phyloP scores from a whole-genome alignment of 2,329 filamentous ascomycete species.

The Thielaviopsis populi region DNA sequence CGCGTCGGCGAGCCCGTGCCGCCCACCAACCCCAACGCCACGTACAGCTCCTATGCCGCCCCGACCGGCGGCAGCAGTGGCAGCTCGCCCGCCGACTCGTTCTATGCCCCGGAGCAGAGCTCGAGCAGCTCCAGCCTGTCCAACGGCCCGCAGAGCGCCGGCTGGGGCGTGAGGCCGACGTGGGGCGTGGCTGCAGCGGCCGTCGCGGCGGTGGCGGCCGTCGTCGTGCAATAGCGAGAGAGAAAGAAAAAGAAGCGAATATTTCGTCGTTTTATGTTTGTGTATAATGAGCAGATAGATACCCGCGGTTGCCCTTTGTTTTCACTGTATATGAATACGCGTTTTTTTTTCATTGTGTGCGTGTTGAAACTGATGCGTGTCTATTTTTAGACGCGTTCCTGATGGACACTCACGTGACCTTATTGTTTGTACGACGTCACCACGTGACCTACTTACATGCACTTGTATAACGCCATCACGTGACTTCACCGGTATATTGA shows the following conservation, averaged over 20 bases:
- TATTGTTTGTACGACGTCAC: not conserved
- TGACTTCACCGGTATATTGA: not conserved
- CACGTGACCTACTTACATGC: not conserved
- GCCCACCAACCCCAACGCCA: slow-evolving; percentile 2
- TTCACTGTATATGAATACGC: not conserved
- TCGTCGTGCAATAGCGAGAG: not conserved
- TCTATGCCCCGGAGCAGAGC: not conserved
- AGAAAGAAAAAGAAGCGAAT: not conserved
- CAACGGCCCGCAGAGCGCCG: not conserved
- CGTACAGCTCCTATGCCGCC: not conserved
- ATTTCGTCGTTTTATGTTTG: slow-evolving; percentile 3
- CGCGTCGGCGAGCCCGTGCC: slow-evolving; percentile 10
- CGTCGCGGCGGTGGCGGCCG: not conserved
- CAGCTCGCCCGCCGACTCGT: not conserved
- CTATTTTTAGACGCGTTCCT: slow-evolving; percentile 1
- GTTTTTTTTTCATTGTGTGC: not conserved
- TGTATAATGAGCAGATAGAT: not conserved
- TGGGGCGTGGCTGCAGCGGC: not conserved
- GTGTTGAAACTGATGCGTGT: not conserved
- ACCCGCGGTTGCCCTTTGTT: not conserved
- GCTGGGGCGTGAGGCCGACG: not conserved
- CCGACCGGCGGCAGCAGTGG: not conserved
- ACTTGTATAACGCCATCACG: not conserved
- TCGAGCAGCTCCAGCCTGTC: not conserved
- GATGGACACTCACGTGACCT: not conserved